A percentile compares a stretch with the other conserved stretches of the same genome.
Evolutionary conservation across 352 stramenopile genomes (phyloP).

Genomic region (Pythium aphanidermatum): DNA sequence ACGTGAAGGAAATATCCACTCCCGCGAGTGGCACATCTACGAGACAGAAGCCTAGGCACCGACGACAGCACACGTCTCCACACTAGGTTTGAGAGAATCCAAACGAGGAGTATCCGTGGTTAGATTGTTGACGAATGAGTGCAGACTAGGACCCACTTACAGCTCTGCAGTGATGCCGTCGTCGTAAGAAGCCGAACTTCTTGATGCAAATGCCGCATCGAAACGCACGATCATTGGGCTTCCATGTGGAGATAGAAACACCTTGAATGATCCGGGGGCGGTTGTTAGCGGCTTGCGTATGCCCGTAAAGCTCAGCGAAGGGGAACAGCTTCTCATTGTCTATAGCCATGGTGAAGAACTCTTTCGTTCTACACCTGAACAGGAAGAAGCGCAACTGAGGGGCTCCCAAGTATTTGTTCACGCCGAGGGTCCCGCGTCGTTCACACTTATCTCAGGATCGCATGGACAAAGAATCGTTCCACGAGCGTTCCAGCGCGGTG

Average conservation of each 20-base stretch:
- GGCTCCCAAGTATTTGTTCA: neutral
- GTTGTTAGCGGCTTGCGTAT: slow-evolving; percentile 2
- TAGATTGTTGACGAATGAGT: too few species aligned
- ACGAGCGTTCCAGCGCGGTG: slow-evolving; percentile 1
- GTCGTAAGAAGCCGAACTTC: slow-evolving; percentile 55
- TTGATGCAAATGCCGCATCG: slow-evolving; percentile 63
- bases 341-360: slow-evolving; percentile 20
- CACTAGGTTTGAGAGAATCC: slow-evolving; percentile 31
- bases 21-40: slow-evolving; percentile 57
- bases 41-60: slow-evolving; percentile 61
- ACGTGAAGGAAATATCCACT: slow-evolving; percentile 64
- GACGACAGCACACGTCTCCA: slow-evolving; percentile 61
- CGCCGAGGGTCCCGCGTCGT: neutral
- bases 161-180: slow-evolving; percentile 63
- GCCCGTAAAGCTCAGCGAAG: slow-evolving; percentile 36
- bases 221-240: slow-evolving; percentile 32
- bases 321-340: slow-evolving; percentile 34
- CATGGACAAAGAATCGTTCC: slow-evolving; percentile 11
- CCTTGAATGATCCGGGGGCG: slow-evolving; percentile 31
- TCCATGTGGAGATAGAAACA: slow-evolving; percentile 47
- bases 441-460: neutral
- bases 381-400: slow-evolving; percentile 15
- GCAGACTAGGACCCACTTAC: slow-evolving; percentile 25
- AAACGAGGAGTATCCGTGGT: neutral
- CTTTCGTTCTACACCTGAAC: slow-evolving; percentile 1